Base-by-base conservation (phyloP, 2,329 filamentous ascomycete genomes). In the Apiospora rasikravindrae region DNA sequence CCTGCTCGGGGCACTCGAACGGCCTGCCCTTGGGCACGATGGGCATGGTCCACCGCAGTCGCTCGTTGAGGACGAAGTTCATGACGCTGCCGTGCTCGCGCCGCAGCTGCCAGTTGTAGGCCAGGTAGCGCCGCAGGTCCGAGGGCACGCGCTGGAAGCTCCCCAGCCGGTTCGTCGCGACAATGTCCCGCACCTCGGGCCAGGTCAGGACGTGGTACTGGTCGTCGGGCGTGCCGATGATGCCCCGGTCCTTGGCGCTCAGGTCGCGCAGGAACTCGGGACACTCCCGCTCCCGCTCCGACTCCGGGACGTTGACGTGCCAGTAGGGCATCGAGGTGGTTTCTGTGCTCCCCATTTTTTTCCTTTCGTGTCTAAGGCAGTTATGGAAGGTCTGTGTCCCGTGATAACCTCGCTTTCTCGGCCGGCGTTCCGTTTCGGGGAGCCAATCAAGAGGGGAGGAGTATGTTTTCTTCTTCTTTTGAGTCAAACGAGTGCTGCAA, bases 61-160 rank as follows among this genome's bases (percentile, higher is more conserved):
- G 85, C 80, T 94, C 85, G 37, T 85, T 83, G 61, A 97, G 83
- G 53, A 98, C 88, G 79, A 95, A 98, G 70, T 89, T 85, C 88
- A 94, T 90, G 69, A 98, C 88, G 72, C 91, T 94, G 68, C 95
- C 95, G 83, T 96, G 89, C 69, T 91, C 83, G 74, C 86, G 84
- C 73, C 88, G 88, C 29, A 97, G 84, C 42, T 87, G 80, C 79
- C 89, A 88, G 29, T 88, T 91, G 81, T 91, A 97, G 72, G 89
- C 87, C 7, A 93, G 87, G 80, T 98, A 98, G 61, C 89, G 88
- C n/a, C 94, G 87, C 72, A 98, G 86, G 70, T 96, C 89, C 4
- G 91, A 93, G 0, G 96, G 95, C 1, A 91, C 83, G 26, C 96
- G 90, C 77, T 93, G 91, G 81, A 98, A 97, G 16, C 85, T 84